Percentiles rank a stretch among this genome's conserved stretches.
These are phyloP conservation scores for Aureobasidium sp. DNA, from an alignment of 2,329 filamentous ascomycete genomes.

Conservation along the genomic window DNA sequence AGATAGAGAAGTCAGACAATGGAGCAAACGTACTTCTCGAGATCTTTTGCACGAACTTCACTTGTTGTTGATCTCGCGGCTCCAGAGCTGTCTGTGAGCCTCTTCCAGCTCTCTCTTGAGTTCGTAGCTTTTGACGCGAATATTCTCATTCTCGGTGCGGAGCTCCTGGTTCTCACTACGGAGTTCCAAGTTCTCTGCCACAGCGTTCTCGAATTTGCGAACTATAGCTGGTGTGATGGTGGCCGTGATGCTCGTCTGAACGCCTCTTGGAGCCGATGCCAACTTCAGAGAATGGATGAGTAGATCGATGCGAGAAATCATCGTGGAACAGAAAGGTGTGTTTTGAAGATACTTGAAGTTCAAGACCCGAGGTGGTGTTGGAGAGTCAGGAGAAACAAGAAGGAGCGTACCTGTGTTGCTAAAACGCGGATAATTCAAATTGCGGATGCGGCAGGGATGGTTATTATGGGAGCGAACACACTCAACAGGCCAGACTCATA, in stretches of 20 bases:
- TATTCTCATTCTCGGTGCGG: neutral
- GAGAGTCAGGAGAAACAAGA: no score
- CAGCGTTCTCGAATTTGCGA: neutral
- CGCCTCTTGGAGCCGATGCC: neutral
- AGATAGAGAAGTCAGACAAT: neutral
- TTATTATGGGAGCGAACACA: no score
- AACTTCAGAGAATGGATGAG: neutral
- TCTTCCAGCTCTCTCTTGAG: slow-evolving; percentile 4
- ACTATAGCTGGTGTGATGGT: neutral
- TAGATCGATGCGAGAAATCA: neutral
- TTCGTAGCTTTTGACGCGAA: slow-evolving; percentile 3
- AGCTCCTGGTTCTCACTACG: neutral
- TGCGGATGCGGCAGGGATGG: no score
- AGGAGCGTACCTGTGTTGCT: no score
- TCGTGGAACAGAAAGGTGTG: neutral
- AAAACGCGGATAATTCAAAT: no score
- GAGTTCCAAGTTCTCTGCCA: neutral
- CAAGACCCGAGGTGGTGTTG: no score
- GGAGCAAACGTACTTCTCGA: neutral
- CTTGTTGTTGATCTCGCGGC: neutral
- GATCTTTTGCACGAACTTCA: neutral
- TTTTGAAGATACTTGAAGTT: no score
- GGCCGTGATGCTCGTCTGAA: no score
- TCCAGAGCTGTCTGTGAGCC: slow-evolving; percentile 9
- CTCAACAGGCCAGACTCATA: no score